These are phyloP conservation scores for Gardenia jasminoides DNA, from an alignment of 257 asterid genomes.

Conservation along the genomic window DNA sequence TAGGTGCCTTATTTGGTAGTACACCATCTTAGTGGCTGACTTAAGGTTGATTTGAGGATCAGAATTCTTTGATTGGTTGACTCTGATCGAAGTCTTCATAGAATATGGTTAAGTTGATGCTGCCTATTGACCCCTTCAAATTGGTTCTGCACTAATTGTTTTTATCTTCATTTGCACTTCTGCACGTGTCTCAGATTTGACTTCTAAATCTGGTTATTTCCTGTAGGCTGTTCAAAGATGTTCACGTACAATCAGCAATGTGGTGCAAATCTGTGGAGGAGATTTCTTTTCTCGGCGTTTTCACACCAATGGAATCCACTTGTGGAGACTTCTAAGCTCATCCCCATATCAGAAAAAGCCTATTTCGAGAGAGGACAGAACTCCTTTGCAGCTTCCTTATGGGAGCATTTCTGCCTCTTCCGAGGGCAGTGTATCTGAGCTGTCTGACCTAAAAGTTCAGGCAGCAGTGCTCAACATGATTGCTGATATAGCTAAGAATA, in stretches of 20 bases:
- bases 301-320: conserved; percentile 65
- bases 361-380: conserved; percentile 42
- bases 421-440: conserved; percentile 57
- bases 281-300: conserved; percentile 94
- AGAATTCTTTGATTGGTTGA: no score
- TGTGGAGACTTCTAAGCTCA: conserved; percentile 76
- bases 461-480: conserved; percentile 69
- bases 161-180: background rate
- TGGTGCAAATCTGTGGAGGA: conserved; percentile 79
- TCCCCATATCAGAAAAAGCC: conserved; percentile 78
- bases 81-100: background rate
- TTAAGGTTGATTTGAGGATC: background rate
- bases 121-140: background rate
- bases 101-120: background rate
- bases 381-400: conserved; percentile 72
- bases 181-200: background rate
- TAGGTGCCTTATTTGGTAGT: background rate
- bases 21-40: background rate
- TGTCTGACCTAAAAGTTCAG: conserved; percentile 74
- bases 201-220: background rate
- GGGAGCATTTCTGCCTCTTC: conserved; percentile 41
- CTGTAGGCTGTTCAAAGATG: conserved; percentile 71
- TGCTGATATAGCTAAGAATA: conserved; percentile 52
- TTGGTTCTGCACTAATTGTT: background rate
- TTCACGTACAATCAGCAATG: conserved; percentile 46